Base-by-base conservation (phyloP, 305 asterid species). In the Plantago lanceolata region DNA sequence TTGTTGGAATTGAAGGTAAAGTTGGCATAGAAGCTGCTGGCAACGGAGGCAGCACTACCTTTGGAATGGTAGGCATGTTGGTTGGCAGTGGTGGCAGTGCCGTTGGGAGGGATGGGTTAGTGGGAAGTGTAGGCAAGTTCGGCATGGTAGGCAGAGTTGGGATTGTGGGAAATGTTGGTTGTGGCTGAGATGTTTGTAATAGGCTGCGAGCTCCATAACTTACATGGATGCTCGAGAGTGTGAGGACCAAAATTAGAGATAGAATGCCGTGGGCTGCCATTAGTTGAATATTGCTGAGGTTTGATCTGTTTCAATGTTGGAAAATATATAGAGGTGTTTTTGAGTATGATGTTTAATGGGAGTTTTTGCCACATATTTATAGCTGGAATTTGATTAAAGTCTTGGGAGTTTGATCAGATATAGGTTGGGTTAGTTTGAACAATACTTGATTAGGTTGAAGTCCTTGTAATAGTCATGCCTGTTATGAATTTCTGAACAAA, bases 1-100 rank as follows among this genome's bases (percentile, higher is more conserved):
- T 60, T 8, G 76, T 73, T 37, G 74, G 78, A 54, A 73, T 47
- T 21, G 76, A 64, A 48, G 81, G 84, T 60, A 62, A 63, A 16
- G 73, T 52, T 7, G 76, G 78, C 48, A 65, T 37, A 48, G 66
- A 56, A 21, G 35, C 59, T 29, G 28, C 28, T 0, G 76, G 77
- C 44, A 64, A 26, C 21, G 82, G 79, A 4, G 79, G 73, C 70
- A 68, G 31, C 9, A 63, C 63, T 6, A 18, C 72, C 11, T 31
- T 48, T 8, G 78, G 79, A 1, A 71, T 13, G 48, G 59, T 16
- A 2, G 81, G 77, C 50, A 61, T 57, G 40, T 66, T 28, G 21
- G 56, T 57, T 1, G 80, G 82, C 50, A 76, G 0, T 3, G 68
- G 60, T 3, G 76, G 84, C 65, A 68, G 14, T 13, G 19, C 20